Conservation (phyloP, 371 early-diverging fungal species). For the Zychaea mexicana region DNA sequence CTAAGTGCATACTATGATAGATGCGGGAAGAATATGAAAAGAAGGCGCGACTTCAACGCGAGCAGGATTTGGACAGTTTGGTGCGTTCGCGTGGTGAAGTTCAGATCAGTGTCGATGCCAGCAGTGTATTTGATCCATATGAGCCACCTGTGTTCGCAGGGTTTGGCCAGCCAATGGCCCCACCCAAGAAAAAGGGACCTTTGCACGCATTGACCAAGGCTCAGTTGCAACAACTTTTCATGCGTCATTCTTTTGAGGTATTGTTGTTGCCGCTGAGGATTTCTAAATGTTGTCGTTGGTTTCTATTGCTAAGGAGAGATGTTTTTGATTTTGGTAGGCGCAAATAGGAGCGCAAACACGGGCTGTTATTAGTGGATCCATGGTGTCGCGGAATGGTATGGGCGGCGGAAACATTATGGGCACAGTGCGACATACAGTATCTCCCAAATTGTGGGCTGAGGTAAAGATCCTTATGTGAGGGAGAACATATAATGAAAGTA, state of each 20-base stretch:
- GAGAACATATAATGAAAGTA: neutral
- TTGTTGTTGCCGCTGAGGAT: too few species aligned
- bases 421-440: slow-evolving; percentile 74
- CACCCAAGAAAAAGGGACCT: slow-evolving; percentile 22
- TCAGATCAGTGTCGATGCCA: slow-evolving; percentile 57
- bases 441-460: slow-evolving; percentile 72
- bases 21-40: slow-evolving; percentile 87
- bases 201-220: slow-evolving; percentile 45
- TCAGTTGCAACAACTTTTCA: slow-evolving; percentile 71
- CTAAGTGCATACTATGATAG: slow-evolving; percentile 26
- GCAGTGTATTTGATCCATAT: slow-evolving; percentile 58
- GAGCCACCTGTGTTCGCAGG: slow-evolving; percentile 56
- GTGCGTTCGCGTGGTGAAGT: slow-evolving; percentile 68
- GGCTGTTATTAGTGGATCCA: slow-evolving; percentile 67
- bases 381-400: slow-evolving; percentile 72
- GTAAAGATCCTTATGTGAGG: slow-evolving; percentile 29
- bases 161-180: slow-evolving; percentile 26
- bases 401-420: slow-evolving; percentile 78
- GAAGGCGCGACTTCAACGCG: slow-evolving; percentile 63
- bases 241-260: slow-evolving; percentile 88
- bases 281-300: too few species aligned
- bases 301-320: neutral
- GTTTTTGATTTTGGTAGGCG: slow-evolving; percentile 44
- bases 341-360: slow-evolving; percentile 71
- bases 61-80: slow-evolving; percentile 80